Conservation (phyloP, 352 stramenopile genomes). For the Phytophthora cryptogea region DNA sequence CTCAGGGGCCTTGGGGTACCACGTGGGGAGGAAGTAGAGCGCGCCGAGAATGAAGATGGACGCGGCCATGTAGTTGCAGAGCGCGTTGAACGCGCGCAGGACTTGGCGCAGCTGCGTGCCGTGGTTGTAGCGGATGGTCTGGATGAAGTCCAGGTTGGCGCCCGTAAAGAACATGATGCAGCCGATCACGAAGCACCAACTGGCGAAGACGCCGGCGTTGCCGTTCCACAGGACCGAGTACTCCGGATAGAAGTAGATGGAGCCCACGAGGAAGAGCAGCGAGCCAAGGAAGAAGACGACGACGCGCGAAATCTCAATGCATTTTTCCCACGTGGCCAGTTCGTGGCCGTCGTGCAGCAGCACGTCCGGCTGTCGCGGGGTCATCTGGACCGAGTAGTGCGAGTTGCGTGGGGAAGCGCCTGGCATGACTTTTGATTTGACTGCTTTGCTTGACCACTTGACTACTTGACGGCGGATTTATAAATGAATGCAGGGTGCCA, state of each 20-base stretch:
- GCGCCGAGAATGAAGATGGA: conserved; percentile 78
- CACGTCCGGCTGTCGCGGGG: conserved; percentile 25
- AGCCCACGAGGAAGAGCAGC: conserved; percentile 75
- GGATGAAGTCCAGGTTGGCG: conserved; percentile 76
- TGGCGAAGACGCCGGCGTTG: conserved; percentile 61
- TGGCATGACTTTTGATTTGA: conserved; percentile 24
- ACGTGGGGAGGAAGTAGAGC: conserved; percentile 80
- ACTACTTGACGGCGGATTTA: conserved; percentile 22
- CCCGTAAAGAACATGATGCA: conserved; percentile 71
- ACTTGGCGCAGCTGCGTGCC: conserved; percentile 53
- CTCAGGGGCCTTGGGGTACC: conserved; percentile 66
- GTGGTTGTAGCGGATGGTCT: conserved; percentile 64
- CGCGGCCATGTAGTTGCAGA: conserved; percentile 70
- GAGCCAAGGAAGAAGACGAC: conserved; percentile 65
- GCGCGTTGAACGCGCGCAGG: conserved; percentile 59
- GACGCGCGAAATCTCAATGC: conserved; percentile 56
- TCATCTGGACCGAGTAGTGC: conserved; percentile 32
- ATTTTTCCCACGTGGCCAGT: conserved; percentile 48
- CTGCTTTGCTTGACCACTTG: conserved; percentile 12
- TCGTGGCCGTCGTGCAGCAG: conserved; percentile 23
- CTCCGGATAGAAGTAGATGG: conserved; percentile 83
- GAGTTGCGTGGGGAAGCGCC: conserved; percentile 35
- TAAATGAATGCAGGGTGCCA: conserved; percentile 33
- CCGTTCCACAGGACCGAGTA: conserved; percentile 65
- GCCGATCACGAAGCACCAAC: conserved; percentile 74